These are phyloP conservation scores for Hymenoscyphus scutula DNA, from an alignment of 2,329 filamentous ascomycete species.

Conservation along the genomic window DNA sequence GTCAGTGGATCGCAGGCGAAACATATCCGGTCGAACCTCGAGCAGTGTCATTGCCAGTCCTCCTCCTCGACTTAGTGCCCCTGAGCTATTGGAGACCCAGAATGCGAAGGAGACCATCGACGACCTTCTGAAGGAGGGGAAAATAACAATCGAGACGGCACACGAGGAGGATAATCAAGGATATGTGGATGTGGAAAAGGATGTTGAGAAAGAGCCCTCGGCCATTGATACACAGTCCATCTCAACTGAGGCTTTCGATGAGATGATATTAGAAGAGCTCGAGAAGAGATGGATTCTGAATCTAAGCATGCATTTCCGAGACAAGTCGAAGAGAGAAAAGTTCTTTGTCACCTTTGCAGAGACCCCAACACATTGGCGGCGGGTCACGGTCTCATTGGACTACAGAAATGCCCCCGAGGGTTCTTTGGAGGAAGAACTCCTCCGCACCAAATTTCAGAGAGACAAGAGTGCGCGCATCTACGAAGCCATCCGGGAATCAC, in stretches of 20 bases:
- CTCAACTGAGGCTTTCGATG: conserved; percentile 48
- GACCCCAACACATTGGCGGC: conserved; percentile 72
- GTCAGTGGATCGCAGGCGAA: conserved; percentile 56
- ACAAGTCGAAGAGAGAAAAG: conserved; percentile 89
- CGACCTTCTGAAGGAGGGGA: conserved; percentile 19
- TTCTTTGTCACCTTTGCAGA: conserved; percentile 97
- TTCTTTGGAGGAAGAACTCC: conserved; percentile 83
- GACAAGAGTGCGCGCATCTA: conserved; percentile 94
- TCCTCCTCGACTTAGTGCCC: conserved; percentile 32
- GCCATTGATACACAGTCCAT: conserved; percentile 32
- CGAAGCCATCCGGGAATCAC: conserved; percentile 86
- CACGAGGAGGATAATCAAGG: conserved; percentile 26
- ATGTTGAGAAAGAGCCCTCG: conserved; percentile 24
- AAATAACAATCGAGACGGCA: conserved; percentile 16
- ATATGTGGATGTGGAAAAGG: conserved; percentile 28
- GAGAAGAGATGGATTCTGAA: conserved; percentile 94
- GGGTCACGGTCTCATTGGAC: conserved; percentile 91
- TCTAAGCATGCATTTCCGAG: conserved; percentile 95
- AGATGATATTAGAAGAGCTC: conserved; percentile 73
- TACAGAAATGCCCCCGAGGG: conserved; percentile 77
- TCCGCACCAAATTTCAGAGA: conserved; percentile 74
- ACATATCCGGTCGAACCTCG: conserved; percentile 25
- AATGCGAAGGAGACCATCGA: conserved; percentile 25
- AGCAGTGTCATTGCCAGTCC: conserved; percentile 23
- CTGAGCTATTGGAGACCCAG: conserved; percentile 31